Evolutionary conservation across 1,284 basidiomycete genomes (phyloP).

Genomic region (Agaricales sp.): DNA sequence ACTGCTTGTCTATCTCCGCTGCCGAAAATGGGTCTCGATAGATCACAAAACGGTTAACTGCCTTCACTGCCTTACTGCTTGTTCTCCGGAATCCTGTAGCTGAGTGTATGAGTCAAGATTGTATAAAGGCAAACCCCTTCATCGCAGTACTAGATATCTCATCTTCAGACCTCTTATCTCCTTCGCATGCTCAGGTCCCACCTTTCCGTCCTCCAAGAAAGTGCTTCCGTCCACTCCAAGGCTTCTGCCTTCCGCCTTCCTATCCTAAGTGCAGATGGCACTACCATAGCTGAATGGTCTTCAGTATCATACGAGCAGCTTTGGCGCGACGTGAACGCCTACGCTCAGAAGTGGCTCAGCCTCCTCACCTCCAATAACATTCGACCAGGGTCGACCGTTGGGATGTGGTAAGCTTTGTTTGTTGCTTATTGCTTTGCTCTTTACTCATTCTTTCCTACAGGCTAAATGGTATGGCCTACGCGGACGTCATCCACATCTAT

Average conservation of each 20-base stretch:
- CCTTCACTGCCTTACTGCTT: neutral
- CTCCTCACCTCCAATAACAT: slow-evolving; percentile 33
- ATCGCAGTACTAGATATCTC: slow-evolving; percentile 5
- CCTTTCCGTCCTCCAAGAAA: slow-evolving; percentile 38
- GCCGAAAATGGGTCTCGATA: neutral
- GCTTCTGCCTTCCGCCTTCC: slow-evolving; percentile 42
- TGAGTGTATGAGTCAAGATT: neutral
- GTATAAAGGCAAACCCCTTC: slow-evolving; percentile 17
- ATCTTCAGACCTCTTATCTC: slow-evolving; percentile 5
- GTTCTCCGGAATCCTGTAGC: neutral
- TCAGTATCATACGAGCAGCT: slow-evolving; percentile 44
- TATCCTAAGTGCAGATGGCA: slow-evolving; percentile 21
- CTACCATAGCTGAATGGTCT: slow-evolving; percentile 34
- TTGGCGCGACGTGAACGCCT: slow-evolving; percentile 39
- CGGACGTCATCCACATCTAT: slow-evolving; percentile 61
- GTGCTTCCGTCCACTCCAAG: slow-evolving; percentile 30
- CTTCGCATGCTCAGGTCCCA: slow-evolving; percentile 31
- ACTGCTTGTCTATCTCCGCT: neutral
- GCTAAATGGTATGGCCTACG: slow-evolving; percentile 58
- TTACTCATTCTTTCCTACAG: slow-evolving; percentile 22
- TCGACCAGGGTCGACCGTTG: slow-evolving; percentile 44
- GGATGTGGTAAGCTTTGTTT: slow-evolving; percentile 45
- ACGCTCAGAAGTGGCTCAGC: slow-evolving; percentile 44
- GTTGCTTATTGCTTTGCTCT: slow-evolving; percentile 3
- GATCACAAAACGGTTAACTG: neutral